Evolutionary conservation across 169 alveolate genomes (phyloP).

Genomic region (Cryptosporidium tyzzeri): DNA sequence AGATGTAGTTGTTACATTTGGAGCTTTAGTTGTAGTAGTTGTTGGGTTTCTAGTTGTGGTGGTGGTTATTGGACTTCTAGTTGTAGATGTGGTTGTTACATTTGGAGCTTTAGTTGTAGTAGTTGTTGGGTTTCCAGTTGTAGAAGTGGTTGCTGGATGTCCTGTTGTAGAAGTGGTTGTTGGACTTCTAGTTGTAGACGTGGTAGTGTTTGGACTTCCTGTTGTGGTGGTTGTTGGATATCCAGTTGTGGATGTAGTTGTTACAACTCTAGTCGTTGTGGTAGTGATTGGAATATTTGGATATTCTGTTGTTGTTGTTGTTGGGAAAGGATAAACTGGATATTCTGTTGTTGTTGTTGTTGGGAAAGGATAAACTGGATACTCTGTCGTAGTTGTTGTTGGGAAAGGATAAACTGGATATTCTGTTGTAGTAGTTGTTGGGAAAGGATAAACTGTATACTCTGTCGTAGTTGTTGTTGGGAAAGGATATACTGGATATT

Average conservation of each 20-base stretch:
- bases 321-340: neutral
- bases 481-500: neutral
- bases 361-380: neutral
- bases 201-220: neutral
- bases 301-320: neutral
- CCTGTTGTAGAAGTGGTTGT: conserved; percentile 14
- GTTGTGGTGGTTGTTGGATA: neutral
- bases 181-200: neutral
- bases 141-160: neutral
- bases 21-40: conserved; percentile 5
- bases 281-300: neutral
- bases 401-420: neutral
- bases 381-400: neutral
- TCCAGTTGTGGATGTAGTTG: conserved; percentile 18
- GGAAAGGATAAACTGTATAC: neutral
- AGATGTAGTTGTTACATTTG: neutral
- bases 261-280: neutral
- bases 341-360: neutral
- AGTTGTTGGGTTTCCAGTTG: neutral
- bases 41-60: neutral
- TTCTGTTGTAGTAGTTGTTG: neutral
- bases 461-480: conserved; percentile 5
- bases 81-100: neutral
- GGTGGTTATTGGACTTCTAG: neutral
- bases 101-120: conserved; percentile 1